Base-by-base conservation (phyloP, 371 early-diverging fungal genomes). In the Mortierella sp. region DNA sequence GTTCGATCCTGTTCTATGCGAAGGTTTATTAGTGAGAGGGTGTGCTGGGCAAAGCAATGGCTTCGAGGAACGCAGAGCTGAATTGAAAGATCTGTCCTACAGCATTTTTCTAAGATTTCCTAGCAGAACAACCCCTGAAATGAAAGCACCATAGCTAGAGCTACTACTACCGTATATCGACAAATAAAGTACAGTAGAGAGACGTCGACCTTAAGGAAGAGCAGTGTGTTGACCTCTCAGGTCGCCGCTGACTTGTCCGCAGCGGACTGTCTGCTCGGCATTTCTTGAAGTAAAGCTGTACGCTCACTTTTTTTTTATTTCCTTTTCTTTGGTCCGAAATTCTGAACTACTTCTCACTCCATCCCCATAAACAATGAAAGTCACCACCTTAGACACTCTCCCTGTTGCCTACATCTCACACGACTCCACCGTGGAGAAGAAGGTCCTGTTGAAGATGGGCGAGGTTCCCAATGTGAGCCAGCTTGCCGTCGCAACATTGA, bases 391-490 rank as follows among this genome's bases (percentile, higher is more conserved):
- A 7, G 67, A 67, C 24, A 42, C 64, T 4, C 56, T 78, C 24
- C 79, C 79, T 23, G 64, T 72, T 14, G 59, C 66, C 30, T 71
- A 63, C 37, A 53, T 78, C 64, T 78, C 79, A 5, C 79, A 78
- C 30, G 79, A 78, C 49, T 61, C 65, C 24, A 52, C 24, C 9
- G 68, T 78, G 15, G 79, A 78, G 41, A 78, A 78, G 50, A 64
- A 55, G 42, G 79, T 78, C 15, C 41, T 78, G 4, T 48, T 78
- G n/a, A 78, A 78, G 55, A 47, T 48, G 37, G 79, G 79, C 4
- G 79, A 78, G 2, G 79, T 71, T 3, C 79, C 79, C 24, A 55
- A 78, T 60, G 69, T 78, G 11, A 23, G 60, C 15, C 79, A 78
- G 53, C 64, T 78, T 21, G 79, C 79, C 23, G 50, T 69, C 8